Conservation (phyloP, 805 yeast genomes). For the Isabelozyma pseudorhagii region DNA sequence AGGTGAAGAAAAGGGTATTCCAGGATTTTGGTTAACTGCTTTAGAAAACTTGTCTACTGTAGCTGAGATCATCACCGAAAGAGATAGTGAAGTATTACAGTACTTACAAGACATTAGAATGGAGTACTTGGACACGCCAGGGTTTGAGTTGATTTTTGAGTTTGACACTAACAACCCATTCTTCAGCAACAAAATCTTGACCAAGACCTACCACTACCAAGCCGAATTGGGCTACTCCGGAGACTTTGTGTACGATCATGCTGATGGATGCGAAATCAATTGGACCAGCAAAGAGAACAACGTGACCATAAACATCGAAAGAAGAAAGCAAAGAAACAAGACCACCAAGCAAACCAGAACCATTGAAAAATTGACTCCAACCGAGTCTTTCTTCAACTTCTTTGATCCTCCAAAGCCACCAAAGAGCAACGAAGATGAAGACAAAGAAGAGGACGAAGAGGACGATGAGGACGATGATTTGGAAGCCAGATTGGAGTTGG, state of each 20-base stretch:
- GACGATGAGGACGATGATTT: constrained; percentile 67
- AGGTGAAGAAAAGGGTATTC: constrained; percentile 63
- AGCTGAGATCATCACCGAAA: constrained; percentile 80
- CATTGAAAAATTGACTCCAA: constrained; percentile 90
- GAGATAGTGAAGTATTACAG: constrained; percentile 82
- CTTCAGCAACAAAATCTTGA: constrained; percentile 68
- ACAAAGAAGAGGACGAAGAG: constrained; percentile 41
- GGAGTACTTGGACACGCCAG: constrained; percentile 80
- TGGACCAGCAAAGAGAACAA: constrained; percentile 82
- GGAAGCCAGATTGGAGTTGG: constrained; percentile 83
- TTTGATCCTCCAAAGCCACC: constrained; percentile 90
- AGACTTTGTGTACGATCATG: constrained; percentile 95
- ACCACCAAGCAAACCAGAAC: constrained; percentile 95
- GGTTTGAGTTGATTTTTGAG: constrained; percentile 82
- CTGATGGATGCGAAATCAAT: constrained; percentile 82
- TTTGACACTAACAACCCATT: constrained; percentile 69
- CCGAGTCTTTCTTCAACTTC: constrained; percentile 92
- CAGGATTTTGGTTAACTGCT: constrained; percentile 96
- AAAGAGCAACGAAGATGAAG: constrained; percentile 38
- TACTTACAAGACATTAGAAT: constrained; percentile 67
- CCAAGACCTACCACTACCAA: constrained; percentile 90
- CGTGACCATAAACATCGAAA: constrained; percentile 83
- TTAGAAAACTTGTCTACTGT: constrained; percentile 80
- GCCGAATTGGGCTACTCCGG: constrained; percentile 93
- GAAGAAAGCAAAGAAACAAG: constrained; percentile 96